phyloP scores from a whole-genome alignment of 768 basidiomycete genomes.

The Mrakia hoshinonis region DNA sequence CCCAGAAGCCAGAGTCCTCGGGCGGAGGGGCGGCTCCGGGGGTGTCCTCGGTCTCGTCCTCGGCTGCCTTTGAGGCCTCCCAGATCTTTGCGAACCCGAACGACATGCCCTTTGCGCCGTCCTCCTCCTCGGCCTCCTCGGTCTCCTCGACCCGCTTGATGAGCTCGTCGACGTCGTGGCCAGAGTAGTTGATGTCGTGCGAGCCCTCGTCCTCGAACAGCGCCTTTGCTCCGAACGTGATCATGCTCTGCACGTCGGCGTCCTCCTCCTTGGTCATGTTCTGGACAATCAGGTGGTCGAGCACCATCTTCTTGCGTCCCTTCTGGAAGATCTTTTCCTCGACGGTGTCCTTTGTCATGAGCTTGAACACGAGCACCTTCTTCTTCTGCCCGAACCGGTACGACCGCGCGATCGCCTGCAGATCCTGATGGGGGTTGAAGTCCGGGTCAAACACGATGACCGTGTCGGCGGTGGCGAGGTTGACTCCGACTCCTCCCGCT shows the following conservation, averaged over 20 bases:
- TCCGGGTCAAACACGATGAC: slow-evolving; percentile 69
- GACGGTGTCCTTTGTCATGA: slow-evolving; percentile 90
- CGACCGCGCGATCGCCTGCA: slow-evolving; percentile 82
- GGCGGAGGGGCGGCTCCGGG: slow-evolving; percentile 43
- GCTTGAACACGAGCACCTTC: slow-evolving; percentile 80
- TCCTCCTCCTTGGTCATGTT: slow-evolving; percentile 80
- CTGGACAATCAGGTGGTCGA: slow-evolving; percentile 92
- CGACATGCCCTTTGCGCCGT: slow-evolving; percentile 40
- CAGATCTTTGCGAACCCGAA: slow-evolving; percentile 91
- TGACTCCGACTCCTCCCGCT: slow-evolving; percentile 49
- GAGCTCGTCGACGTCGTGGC: slow-evolving; percentile 72
- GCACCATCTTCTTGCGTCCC: slow-evolving; percentile 88
- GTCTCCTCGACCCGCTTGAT: slow-evolving; percentile 58
- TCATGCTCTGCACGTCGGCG: slow-evolving; percentile 65
- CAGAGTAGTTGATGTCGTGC: slow-evolving; percentile 53
- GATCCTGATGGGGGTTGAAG: slow-evolving; percentile 53
- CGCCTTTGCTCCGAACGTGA: slow-evolving; percentile 44
- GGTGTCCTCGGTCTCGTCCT: slow-evolving; percentile 34
- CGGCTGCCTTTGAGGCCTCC: slow-evolving; percentile 59
- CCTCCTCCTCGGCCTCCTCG: slow-evolving; percentile 52
- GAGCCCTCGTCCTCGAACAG: slow-evolving; percentile 60
- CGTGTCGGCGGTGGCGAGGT: slow-evolving; percentile 29
- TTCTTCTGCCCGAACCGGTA: slow-evolving; percentile 94
- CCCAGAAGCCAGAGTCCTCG: slow-evolving; percentile 25
- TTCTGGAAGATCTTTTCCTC: slow-evolving; percentile 87